Evolutionary conservation across 108 stramenopile genomes (phyloP).

Genomic region (Pseudonitzschia pungens): DNA sequence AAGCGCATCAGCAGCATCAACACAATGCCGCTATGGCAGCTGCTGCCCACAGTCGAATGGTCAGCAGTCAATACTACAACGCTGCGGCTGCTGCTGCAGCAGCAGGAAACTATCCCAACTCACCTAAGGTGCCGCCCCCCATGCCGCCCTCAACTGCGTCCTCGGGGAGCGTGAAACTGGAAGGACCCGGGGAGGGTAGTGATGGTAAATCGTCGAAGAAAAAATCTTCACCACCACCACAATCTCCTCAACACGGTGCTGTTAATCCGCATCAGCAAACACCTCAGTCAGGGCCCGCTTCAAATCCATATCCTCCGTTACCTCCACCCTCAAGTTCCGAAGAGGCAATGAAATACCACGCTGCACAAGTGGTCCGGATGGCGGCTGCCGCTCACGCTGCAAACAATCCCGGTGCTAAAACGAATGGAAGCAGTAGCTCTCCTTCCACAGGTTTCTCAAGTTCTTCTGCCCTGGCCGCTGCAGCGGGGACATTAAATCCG

Average conservation of each 20-base stretch:
- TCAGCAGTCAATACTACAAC: neutral
- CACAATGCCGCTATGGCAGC: neutral
- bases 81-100: conserved; percentile 9
- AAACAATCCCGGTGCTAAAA: neutral
- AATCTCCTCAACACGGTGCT: conserved; percentile 3
- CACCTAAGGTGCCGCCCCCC: neutral
- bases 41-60: conserved; percentile 8
- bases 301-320: neutral
- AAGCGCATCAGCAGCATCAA: conserved; percentile 1
- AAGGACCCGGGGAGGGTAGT: neutral
- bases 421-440: neutral
- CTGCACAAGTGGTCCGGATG: conserved; percentile 11
- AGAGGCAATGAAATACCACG: conserved; percentile 11
- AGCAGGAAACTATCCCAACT: neutral
- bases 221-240: neutral
- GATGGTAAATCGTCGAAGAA: neutral
- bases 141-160: neutral
- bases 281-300: neutral
- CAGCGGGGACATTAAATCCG: conserved; percentile 13
- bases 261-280: neutral
- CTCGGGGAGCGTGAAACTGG: neutral
- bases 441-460: neutral
- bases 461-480: neutral
- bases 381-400: neutral
- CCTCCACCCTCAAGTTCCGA: conserved; percentile 5